These are phyloP conservation scores for Lactifluus echinatus DNA, from an alignment of 768 basidiomycete species.

Conservation along the genomic window DNA sequence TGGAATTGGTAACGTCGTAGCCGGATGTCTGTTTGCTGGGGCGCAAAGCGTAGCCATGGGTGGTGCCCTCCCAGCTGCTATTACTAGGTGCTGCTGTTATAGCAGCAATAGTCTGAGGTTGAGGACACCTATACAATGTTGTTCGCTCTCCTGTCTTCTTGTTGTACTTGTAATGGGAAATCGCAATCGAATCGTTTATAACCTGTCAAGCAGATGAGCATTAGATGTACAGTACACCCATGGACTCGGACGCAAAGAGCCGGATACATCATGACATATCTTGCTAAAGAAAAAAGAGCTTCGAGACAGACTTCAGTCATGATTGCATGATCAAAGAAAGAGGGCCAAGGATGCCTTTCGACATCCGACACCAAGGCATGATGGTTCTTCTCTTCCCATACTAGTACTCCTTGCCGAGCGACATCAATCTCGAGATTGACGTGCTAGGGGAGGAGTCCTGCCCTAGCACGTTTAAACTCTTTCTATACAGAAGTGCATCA, in stretches of 20 bases:
- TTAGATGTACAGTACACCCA: no score
- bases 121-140: no score
- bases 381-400: no score
- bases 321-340: no score
- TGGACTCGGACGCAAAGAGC: no score
- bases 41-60: constrained; percentile 13
- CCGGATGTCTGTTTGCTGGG: constrained; percentile 1
- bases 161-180: neutral
- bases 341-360: no score
- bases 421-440: no score
- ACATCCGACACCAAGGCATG: no score
- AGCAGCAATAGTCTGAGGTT: neutral
- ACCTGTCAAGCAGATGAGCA: neutral
- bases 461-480: neutral
- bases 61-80: neutral
- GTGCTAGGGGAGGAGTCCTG: no score
- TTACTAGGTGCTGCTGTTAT: neutral
- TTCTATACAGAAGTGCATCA: neutral
- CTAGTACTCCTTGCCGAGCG: neutral
- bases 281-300: no score
- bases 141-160: neutral
- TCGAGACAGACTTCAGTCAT: no score
- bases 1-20: constrained; percentile 10
- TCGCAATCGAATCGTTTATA: neutral
- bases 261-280: no score